A percentile compares a stretch with the other conserved stretches of the same genome.
Conservation (phyloP, 2,329 filamentous ascomycete species). For the Cladobotryum mycophilum region DNA sequence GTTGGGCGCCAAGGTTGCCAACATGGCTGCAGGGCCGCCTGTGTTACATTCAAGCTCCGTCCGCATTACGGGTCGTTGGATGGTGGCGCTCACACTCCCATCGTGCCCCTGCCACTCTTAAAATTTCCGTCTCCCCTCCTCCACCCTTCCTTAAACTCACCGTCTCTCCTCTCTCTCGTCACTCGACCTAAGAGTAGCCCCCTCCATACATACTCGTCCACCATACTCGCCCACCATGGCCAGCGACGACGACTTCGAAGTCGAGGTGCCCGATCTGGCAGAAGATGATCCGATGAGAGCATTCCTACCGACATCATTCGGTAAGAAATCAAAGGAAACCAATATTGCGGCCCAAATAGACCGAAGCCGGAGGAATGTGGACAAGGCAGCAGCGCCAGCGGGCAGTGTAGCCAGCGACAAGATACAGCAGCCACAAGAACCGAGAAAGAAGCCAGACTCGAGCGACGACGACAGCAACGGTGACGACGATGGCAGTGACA, state of each 20-base stretch:
- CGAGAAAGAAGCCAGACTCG: constrained; percentile 36
- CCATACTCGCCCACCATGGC: constrained; percentile 39
- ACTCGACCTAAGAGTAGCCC: neutral
- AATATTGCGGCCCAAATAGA: constrained; percentile 78
- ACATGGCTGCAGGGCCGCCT: neutral
- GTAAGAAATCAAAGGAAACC: constrained; percentile 68
- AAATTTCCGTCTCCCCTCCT: constrained; percentile 14
- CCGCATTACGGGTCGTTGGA: constrained; percentile 1
- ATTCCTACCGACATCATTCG: constrained; percentile 78
- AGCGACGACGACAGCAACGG: constrained; percentile 35
- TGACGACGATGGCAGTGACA: constrained; percentile 40
- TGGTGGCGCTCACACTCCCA: constrained; percentile 4
- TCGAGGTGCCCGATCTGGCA: constrained; percentile 48
- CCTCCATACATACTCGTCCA: constrained; percentile 8
- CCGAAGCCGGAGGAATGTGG: constrained; percentile 57
- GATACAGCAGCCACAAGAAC: constrained; percentile 12
- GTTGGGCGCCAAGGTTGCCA: constrained; percentile 10
- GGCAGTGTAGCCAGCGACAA: constrained; percentile 8
- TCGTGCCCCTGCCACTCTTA: constrained; percentile 7
- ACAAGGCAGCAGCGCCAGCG: constrained; percentile 8
- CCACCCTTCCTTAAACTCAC: constrained; percentile 12
- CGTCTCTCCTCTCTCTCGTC: constrained; percentile 12
- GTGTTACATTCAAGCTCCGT: constrained; percentile 3
- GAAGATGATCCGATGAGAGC: constrained; percentile 65
- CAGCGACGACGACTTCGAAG: constrained; percentile 53